phyloP scores from a whole-genome alignment of 192 early-diverging fungal genomes.

The Gonapodya sp. region DNA sequence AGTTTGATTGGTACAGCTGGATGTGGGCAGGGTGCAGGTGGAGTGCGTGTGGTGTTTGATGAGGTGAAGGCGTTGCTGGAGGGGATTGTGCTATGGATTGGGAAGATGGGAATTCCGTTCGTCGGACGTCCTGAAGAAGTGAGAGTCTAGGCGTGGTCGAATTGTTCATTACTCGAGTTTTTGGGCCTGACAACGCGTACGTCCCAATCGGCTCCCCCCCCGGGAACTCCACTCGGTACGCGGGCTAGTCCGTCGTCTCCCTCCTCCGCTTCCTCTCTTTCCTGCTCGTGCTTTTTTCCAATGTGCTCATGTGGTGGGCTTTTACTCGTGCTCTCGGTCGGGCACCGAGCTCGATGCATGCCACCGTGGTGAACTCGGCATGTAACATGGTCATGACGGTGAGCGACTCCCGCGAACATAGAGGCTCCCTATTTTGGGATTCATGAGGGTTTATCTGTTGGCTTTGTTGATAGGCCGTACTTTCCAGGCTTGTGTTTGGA shows the following conservation, averaged over 20 bases:
- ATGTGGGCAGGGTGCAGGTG: no score
- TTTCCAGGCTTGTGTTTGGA: constrained; percentile 63
- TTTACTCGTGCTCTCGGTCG: constrained; percentile 75
- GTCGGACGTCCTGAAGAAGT: neutral
- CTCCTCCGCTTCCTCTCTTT: constrained; percentile 40
- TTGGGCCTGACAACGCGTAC: no score
- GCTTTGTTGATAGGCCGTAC: constrained; percentile 53
- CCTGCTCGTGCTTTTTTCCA: constrained; percentile 52
- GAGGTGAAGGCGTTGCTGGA: neutral
- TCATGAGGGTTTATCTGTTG: neutral
- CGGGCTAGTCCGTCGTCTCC: neutral
- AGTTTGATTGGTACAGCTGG: no score
- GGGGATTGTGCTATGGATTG: no score
- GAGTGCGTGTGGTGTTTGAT: neutral
- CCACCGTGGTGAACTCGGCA: constrained; percentile 68
- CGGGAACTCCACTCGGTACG: neutral
- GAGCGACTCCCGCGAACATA: constrained; percentile 4
- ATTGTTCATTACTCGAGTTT: neutral
- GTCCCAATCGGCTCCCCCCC: no score
- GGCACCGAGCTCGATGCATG: constrained; percentile 62
- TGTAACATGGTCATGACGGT: constrained; percentile 65
- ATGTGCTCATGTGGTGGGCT: constrained; percentile 78
- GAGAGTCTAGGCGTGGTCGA: neutral
- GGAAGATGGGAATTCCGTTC: neutral
- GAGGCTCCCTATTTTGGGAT: neutral